Evolutionary conservation across 352 stramenopile species (phyloP).

Genomic region (Pythium rhizo-oryzae): DNA sequence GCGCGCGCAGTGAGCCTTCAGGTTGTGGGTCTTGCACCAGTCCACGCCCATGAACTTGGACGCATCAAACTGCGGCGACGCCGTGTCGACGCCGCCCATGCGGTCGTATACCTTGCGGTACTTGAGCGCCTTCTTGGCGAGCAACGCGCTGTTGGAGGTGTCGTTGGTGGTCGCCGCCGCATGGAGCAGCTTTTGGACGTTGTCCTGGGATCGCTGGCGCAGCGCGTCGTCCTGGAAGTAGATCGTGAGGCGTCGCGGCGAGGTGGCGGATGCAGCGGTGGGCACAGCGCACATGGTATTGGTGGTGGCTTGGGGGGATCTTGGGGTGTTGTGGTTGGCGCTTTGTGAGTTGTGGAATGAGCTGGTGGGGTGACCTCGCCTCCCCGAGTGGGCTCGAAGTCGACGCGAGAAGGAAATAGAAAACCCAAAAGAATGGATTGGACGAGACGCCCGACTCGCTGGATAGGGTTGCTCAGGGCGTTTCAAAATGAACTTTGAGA

Average conservation of each 20-base stretch:
- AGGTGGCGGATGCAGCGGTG: too few relatives aligned
- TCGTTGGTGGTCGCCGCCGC: neutral
- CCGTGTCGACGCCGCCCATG: constrained; percentile 25
- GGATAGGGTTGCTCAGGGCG: too few relatives aligned
- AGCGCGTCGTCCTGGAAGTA: constrained; percentile 28
- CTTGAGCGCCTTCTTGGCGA: constrained; percentile 32
- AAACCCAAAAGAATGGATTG: too few relatives aligned
- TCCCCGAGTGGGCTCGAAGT: too few relatives aligned
- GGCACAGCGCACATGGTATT: neutral
- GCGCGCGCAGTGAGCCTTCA: constrained; percentile 13
- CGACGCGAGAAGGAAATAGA: too few relatives aligned
- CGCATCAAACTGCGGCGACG: constrained; percentile 53
- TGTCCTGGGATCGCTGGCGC: constrained; percentile 9
- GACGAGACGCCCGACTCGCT: too few relatives aligned
- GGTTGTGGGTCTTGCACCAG: constrained; percentile 32
- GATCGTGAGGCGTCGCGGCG: constrained; percentile 19
- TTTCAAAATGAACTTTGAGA: too few relatives aligned
- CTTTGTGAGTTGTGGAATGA: too few relatives aligned
- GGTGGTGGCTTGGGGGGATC: too few relatives aligned
- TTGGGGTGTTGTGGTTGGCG: too few relatives aligned
- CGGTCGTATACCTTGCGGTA: constrained; percentile 32
- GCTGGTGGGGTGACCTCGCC: too few relatives aligned
- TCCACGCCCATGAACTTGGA: constrained; percentile 57
- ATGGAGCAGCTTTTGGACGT: constrained; percentile 3
- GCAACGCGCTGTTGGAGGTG: constrained; percentile 2